Conservation (phyloP, 208 protist species). For the Herpetomonas muscarum region DNA sequence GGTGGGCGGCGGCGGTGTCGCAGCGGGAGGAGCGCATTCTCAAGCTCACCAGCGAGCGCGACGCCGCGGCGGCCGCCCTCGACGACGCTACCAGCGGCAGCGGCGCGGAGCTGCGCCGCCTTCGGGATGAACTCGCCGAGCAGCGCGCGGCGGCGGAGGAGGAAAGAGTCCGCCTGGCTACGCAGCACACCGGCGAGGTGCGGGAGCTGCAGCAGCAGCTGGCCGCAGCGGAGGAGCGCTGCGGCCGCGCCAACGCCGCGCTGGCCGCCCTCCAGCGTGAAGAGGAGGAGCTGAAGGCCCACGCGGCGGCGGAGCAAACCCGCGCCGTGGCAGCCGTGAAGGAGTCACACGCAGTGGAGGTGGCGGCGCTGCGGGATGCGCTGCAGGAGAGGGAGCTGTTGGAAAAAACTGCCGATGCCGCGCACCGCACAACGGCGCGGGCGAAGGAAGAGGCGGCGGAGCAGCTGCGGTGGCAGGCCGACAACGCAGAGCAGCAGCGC, state of each 20-base stretch:
- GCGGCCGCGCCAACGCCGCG: no score
- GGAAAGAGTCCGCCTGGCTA: no score
- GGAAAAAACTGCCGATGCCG: neutral
- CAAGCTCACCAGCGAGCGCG: neutral
- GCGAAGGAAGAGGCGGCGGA: conserved; percentile 3
- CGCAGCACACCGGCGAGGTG: no score
- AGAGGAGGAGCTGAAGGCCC: neutral
- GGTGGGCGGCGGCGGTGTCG: no score
- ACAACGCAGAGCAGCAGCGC: conserved; percentile 2
- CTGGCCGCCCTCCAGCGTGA: no score
- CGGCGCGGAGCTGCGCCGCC: no score
- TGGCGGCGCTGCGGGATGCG: conserved; percentile 4
- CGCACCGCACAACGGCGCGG: neutral
- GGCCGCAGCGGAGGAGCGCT: no score
- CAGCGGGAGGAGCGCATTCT: neutral
- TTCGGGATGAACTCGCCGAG: no score
- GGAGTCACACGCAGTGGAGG: neutral
- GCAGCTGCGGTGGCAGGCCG: conserved; percentile 1
- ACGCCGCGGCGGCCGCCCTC: neutral
- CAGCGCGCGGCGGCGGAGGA: no score
- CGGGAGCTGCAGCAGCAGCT: no score
- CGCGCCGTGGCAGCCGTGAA: neutral
- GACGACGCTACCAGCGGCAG: neutral
- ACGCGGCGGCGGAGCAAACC: neutral
- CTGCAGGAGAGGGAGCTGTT: neutral